A percentile compares a stretch with the other conserved stretches of the same genome.
These are phyloP conservation scores for Rhodofomes roseus DNA, from an alignment of 1,284 basidiomycete species.

Conservation along the genomic window DNA sequence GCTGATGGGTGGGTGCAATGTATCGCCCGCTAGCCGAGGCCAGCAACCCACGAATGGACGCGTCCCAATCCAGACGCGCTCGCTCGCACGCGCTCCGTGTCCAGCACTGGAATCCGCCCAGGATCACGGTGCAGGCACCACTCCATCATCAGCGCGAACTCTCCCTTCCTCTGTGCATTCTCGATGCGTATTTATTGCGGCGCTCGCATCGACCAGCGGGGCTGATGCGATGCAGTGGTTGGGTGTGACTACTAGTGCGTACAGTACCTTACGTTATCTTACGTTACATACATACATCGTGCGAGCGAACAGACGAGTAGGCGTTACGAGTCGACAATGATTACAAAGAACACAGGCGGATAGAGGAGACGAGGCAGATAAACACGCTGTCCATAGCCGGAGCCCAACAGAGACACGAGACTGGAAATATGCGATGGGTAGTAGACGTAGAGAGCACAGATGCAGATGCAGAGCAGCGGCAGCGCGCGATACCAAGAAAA, in stretches of 20 bases:
- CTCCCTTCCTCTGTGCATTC: background rate
- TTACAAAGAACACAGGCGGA: background rate
- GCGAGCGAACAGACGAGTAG: background rate
- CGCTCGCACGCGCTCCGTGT: background rate
- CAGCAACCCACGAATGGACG: background rate
- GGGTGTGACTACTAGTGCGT: background rate
- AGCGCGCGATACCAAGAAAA: constrained; percentile 3
- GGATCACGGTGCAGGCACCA: background rate
- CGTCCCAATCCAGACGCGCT: background rate
- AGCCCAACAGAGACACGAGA: background rate
- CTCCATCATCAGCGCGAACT: background rate
- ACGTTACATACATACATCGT: constrained; percentile 3
- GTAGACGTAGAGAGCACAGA: constrained; percentile 2
- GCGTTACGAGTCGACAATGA: background rate
- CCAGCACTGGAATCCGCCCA: background rate
- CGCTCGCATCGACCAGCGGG: background rate
- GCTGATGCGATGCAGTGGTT: background rate
- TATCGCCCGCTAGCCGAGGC: background rate
- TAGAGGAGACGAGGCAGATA: background rate
- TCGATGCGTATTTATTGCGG: constrained; percentile 1
- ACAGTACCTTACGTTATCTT: constrained; percentile 4
- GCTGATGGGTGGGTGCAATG: background rate
- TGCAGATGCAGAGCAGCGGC: constrained; percentile 2
- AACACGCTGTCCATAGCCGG: background rate
- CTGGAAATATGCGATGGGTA: background rate